A percentile compares a stretch with the other conserved stretches of the same genome.
Conservation (phyloP, 208 protist species). For the Tetramitus jugosus region DNA sequence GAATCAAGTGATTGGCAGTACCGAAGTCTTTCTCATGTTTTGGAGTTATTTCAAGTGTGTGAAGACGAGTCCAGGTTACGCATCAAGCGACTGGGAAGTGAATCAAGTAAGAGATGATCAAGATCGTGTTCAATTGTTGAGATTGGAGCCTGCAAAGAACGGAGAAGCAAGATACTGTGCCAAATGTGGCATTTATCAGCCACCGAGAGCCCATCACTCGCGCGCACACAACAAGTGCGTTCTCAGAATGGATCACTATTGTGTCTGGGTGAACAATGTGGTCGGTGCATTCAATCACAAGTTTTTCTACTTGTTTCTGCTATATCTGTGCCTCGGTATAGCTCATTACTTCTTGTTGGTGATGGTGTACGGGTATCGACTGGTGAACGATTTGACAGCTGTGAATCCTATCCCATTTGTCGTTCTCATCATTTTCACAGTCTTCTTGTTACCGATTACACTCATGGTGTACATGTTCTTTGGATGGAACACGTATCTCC, state of each 20-base stretch:
- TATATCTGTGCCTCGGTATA: neutral
- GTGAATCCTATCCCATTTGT: neutral
- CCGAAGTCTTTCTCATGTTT: neutral
- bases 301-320: constrained; percentile 16
- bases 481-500: constrained; percentile 17
- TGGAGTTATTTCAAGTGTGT: constrained; percentile 10
- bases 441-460: constrained; percentile 9
- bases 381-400: neutral
- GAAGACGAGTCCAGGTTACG: neutral
- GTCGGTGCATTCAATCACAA: constrained; percentile 4
- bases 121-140: neutral
- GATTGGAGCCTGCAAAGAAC: neutral
- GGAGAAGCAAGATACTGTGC: constrained; percentile 15
- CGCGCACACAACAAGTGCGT: neutral
- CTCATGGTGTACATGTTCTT: constrained; percentile 8
- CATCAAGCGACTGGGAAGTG: neutral
- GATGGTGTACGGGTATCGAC: neutral
- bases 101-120: neutral
- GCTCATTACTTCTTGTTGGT: neutral
- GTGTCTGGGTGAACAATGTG: constrained; percentile 17
- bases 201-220: constrained; percentile 10
- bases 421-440: neutral
- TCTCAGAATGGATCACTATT: constrained; percentile 23
- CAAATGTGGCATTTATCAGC: neutral
- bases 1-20: neutral